Evolutionary conservation across 306 rosid genomes (phyloP).

Genomic region (Rosa chinensis): DNA sequence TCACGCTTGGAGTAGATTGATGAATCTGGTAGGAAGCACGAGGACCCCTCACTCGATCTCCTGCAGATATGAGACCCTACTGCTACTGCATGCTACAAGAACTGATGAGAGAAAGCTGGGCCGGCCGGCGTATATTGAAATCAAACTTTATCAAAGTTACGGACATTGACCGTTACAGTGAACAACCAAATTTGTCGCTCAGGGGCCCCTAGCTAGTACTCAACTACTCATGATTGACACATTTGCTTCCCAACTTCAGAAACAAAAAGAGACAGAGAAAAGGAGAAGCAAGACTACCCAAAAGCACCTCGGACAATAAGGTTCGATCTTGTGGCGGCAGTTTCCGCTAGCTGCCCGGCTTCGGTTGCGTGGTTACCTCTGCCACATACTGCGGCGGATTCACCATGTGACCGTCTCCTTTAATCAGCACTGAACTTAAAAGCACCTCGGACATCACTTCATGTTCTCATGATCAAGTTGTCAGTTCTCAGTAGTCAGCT

Average conservation of each 20-base stretch:
- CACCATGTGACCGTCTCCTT: slow-evolving; percentile 1
- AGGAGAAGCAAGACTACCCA: too few relatives aligned
- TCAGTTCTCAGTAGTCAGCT: not conserved
- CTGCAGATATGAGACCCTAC: not conserved
- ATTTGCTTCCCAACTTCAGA: not conserved
- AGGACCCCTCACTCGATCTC: not conserved
- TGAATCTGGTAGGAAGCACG: not conserved
- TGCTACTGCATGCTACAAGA: not conserved
- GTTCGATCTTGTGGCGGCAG: not conserved
- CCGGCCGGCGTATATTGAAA: not conserved
- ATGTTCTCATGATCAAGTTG: not conserved
- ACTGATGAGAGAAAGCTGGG: not conserved
- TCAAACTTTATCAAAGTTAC: not conserved
- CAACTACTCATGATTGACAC: not conserved
- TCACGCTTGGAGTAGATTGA: not conserved
- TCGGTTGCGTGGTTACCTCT: not conserved
- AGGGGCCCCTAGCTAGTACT: not conserved
- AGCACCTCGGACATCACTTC: not conserved
- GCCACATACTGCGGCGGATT: not conserved
- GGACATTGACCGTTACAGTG: not conserved
- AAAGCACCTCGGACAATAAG: too few relatives aligned
- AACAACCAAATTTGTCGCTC: not conserved
- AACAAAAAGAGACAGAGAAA: not conserved
- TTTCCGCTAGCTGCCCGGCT: not conserved
- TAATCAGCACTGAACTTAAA: not conserved